Evolutionary conservation across 2,329 filamentous ascomycete genomes (phyloP).

Genomic region (Paecilomyces sp.): DNA sequence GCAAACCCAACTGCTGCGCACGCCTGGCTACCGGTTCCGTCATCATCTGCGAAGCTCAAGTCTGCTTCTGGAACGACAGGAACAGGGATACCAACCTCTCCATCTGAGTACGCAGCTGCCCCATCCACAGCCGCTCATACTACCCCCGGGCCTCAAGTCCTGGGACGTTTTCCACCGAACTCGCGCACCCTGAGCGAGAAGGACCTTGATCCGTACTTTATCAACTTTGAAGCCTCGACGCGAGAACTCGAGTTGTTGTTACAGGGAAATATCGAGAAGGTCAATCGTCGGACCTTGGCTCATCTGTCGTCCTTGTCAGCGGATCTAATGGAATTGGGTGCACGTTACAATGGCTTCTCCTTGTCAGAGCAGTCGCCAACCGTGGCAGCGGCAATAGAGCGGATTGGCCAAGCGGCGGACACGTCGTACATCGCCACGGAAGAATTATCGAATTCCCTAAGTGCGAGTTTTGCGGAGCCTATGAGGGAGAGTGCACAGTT

Average conservation of each 20-base stretch:
- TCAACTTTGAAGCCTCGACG: constrained; percentile 84
- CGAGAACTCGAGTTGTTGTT: constrained; percentile 84
- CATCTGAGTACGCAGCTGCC: constrained; percentile 37
- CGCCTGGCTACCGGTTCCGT: constrained; percentile 77
- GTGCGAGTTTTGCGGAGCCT: constrained; percentile 90
- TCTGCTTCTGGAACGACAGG: constrained; percentile 35
- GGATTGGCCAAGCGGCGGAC: constrained; percentile 88
- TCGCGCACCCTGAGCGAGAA: constrained; percentile 71
- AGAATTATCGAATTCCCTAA: constrained; percentile 79
- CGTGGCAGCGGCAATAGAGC: constrained; percentile 86
- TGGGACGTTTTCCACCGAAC: constrained; percentile 76
- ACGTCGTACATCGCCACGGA: constrained; percentile 94
- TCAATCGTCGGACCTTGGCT: constrained; percentile 80
- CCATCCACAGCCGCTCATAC: constrained; percentile 5
- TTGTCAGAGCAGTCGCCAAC: constrained; percentile 85
- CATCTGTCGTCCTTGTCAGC: constrained; percentile 78
- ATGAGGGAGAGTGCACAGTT: constrained; percentile 98
- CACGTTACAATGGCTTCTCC: constrained; percentile 95
- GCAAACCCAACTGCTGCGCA: constrained; percentile 89
- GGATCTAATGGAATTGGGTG: constrained; percentile 87
- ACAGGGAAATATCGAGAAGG: constrained; percentile 91
- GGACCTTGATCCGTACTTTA: constrained; percentile 92
- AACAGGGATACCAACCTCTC: constrained; percentile 49
- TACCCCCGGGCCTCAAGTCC: constrained; percentile 52
- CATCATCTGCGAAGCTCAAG: constrained; percentile 78